phyloP scores from a whole-genome alignment of 2,329 filamentous ascomycete species.

The Cladosporium velox region DNA sequence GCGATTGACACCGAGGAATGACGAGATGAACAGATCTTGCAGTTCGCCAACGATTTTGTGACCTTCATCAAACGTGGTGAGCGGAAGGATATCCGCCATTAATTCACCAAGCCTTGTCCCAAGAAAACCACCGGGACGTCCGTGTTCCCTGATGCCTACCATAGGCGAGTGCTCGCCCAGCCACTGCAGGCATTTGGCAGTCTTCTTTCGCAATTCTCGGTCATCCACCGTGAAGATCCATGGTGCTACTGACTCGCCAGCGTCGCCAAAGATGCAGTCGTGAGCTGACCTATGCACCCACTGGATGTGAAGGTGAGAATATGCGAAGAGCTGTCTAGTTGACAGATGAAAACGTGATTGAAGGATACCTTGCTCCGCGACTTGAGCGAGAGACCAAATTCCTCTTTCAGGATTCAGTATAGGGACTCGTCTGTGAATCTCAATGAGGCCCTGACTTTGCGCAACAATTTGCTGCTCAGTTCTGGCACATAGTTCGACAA shows the following conservation, averaged over 20 bases:
- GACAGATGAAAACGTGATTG: neutral
- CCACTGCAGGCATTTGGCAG: no score
- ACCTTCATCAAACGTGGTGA: neutral
- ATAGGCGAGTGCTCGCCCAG: neutral
- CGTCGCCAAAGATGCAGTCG: neutral
- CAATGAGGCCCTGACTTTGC: neutral
- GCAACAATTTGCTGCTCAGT: neutral
- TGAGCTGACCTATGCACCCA: constrained; percentile 17
- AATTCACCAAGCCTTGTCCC: no score
- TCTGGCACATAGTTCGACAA: neutral
- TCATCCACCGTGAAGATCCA: no score
- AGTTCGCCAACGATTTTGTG: neutral
- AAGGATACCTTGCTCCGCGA: neutral
- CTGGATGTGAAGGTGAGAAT: neutral
- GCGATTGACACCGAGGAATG: neutral
- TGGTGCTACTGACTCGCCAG: neutral
- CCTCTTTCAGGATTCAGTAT: neutral
- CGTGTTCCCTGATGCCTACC: no score
- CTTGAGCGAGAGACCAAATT: neutral
- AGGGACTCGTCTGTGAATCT: neutral
- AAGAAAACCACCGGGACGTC: no score
- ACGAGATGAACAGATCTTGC: neutral
- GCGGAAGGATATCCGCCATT: no score
- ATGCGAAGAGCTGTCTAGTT: neutral
- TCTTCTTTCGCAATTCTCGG: no score